Conservation (phyloP, 2,329 filamentous ascomycete species). For the Pseudogymnoascus sp. region DNA sequence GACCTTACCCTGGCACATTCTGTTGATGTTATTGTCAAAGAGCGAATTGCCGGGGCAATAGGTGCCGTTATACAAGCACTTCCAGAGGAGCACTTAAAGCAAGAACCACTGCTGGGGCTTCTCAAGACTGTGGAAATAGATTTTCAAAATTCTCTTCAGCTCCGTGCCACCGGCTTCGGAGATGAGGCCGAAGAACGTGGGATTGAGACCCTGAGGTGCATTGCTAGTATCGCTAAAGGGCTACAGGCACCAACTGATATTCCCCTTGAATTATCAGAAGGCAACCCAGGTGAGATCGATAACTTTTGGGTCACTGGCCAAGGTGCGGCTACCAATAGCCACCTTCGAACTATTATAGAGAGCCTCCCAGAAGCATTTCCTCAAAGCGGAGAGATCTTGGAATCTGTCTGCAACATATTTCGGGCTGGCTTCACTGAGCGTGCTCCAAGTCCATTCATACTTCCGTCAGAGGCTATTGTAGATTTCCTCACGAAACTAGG, state of each 20-base stretch:
- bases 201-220: slow-evolving; percentile 50
- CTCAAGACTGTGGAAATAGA: slow-evolving; percentile 55
- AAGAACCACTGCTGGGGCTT: slow-evolving; percentile 47
- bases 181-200: slow-evolving; percentile 33
- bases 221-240: slow-evolving; percentile 62
- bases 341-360: slow-evolving; percentile 43
- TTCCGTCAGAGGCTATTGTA: slow-evolving; percentile 57
- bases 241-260: slow-evolving; percentile 60
- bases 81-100: slow-evolving; percentile 45
- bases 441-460: slow-evolving; percentile 67
- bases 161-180: slow-evolving; percentile 13
- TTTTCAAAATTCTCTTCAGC: slow-evolving; percentile 35
- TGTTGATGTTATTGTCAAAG: slow-evolving; percentile 57
- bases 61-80: slow-evolving; percentile 68
- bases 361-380: slow-evolving; percentile 45
- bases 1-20: slow-evolving; percentile 50
- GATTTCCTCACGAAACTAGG: slow-evolving; percentile 54
- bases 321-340: slow-evolving; percentile 41
- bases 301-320: slow-evolving; percentile 41
- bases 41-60: slow-evolving; percentile 65
- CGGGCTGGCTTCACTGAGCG: slow-evolving; percentile 67
- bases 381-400: slow-evolving; percentile 57
- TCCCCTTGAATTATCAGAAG: slow-evolving; percentile 56
- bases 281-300: slow-evolving; percentile 25
- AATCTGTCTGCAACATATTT: slow-evolving; percentile 62